Evolutionary conservation across 768 basidiomycete species (phyloP).

Genomic region (Stropharia rugosoannulata): DNA sequence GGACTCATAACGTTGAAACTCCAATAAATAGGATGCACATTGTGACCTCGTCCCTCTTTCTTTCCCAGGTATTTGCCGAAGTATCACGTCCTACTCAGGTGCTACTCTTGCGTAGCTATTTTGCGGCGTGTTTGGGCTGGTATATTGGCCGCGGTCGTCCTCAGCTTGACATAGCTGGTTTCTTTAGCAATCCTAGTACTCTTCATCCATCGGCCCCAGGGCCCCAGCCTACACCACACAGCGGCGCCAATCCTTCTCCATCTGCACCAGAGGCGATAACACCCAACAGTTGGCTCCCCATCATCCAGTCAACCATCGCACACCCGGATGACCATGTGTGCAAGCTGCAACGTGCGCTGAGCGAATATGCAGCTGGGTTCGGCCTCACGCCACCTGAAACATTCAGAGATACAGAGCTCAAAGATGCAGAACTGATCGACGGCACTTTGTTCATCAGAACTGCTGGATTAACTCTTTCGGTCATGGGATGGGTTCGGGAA

Average conservation of each 20-base stretch:
- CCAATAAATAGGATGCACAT: slow-evolving; percentile 43
- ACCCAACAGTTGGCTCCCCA: slow-evolving; percentile 57
- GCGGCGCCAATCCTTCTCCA: slow-evolving; percentile 18
- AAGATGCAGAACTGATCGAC: slow-evolving; percentile 47
- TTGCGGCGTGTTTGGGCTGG: slow-evolving; percentile 43
- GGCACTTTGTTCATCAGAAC: slow-evolving; percentile 58
- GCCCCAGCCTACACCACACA: slow-evolving; percentile 21
- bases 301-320: slow-evolving; percentile 49
- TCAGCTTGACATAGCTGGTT: slow-evolving; percentile 41
- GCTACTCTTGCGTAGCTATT: slow-evolving; percentile 50
- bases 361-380: slow-evolving; percentile 46
- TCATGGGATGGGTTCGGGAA: slow-evolving; percentile 29
- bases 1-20: slow-evolving; percentile 4
- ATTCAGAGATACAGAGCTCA: slow-evolving; percentile 20
- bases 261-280: slow-evolving; percentile 31
- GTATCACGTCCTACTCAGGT: slow-evolving; percentile 33
- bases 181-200: slow-evolving; percentile 36
- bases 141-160: slow-evolving; percentile 57
- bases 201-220: slow-evolving; percentile 15
- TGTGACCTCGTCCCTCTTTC: slow-evolving; percentile 58
- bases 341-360: slow-evolving; percentile 53
- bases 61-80: slow-evolving; percentile 36
- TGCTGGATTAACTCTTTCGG: slow-evolving; percentile 46
- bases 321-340: slow-evolving; percentile 54
- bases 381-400: slow-evolving; percentile 33